Conservation (phyloP, 2,329 filamentous ascomycete species). For the Grosmannia penicillata region DNA sequence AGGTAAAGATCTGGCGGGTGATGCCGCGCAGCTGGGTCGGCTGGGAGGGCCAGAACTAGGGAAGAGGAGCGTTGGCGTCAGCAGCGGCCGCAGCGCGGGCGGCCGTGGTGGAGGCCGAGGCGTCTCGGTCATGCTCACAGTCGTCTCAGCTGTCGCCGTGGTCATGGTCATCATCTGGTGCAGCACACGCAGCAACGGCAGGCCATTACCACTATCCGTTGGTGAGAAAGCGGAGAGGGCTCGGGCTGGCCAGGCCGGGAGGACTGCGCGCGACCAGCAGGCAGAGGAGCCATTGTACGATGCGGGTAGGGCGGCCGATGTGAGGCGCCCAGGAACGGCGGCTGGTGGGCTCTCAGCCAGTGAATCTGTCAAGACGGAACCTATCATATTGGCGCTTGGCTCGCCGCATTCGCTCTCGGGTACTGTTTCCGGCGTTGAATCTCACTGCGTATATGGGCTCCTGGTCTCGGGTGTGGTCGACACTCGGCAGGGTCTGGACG, state of each 20-base stretch:
- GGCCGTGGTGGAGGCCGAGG: background rate
- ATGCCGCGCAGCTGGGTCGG: conserved; percentile 88
- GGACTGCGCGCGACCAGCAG: background rate
- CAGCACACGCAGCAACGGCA: too few species aligned
- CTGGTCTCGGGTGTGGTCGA: too few species aligned
- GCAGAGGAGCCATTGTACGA: background rate
- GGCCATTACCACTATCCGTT: too few species aligned
- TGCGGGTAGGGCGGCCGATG: background rate
- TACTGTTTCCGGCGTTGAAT: too few species aligned
- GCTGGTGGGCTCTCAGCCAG: too few species aligned
- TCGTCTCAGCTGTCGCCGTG: too few species aligned
- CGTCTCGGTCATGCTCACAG: background rate
- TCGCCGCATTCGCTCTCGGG: too few species aligned
- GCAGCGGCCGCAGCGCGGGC: conserved; percentile 9
- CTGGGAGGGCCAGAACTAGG: conserved; percentile 55
- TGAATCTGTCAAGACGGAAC: too few species aligned
- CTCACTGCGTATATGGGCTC: too few species aligned
- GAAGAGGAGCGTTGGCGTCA: conserved; percentile 14
- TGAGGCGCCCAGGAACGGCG: background rate
- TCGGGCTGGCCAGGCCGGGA: background rate
- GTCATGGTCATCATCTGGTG: too few species aligned
- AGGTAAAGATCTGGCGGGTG: conserved; percentile 94
- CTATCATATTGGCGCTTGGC: too few species aligned
- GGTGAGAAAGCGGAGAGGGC: background rate
- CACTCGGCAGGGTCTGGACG: too few species aligned